These are phyloP conservation scores for Ustilago hordei DNA, from an alignment of 1,284 basidiomycete species.

Conservation along the genomic window DNA sequence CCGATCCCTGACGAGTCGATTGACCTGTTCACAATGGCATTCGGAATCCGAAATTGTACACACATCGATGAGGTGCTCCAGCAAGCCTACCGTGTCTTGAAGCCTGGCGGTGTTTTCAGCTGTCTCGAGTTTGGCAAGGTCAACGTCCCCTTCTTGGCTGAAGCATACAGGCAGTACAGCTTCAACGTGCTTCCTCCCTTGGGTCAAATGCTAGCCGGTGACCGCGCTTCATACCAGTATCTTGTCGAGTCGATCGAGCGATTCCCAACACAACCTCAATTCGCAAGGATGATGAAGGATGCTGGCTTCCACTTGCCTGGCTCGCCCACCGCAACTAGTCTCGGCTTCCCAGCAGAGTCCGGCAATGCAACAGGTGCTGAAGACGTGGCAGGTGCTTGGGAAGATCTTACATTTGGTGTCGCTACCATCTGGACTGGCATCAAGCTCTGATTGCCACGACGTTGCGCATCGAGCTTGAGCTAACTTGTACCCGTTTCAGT, in stretches of 20 bases:
- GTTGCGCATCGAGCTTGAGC: background rate
- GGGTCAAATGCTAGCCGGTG: constrained; percentile 94
- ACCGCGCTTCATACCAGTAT: constrained; percentile 91
- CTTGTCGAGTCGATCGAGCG: constrained; percentile 96
- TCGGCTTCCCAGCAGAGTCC: constrained; percentile 56
- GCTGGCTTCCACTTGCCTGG: constrained; percentile 70
- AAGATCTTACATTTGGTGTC: constrained; percentile 67
- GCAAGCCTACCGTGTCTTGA: constrained; percentile 93
- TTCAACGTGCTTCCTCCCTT: constrained; percentile 95
- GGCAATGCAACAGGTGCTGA: constrained; percentile 37
- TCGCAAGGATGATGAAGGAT: constrained; percentile 80
- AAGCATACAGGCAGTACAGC: constrained; percentile 94
- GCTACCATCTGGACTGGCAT: constrained; percentile 68
- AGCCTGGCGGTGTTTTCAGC: constrained; percentile 94
- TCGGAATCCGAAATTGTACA: constrained; percentile 98
- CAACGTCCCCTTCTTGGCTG: constrained; percentile 84
- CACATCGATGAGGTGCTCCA: constrained; percentile 87
- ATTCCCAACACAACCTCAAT: constrained; percentile 90
- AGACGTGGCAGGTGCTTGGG: constrained; percentile 63
- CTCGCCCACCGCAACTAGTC: constrained; percentile 54
- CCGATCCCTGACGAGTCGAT: constrained; percentile 75
- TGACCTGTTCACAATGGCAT: constrained; percentile 98
- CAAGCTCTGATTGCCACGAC: constrained; percentile 34
- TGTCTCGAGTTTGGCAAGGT: constrained; percentile 98
- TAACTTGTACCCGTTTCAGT: background rate